Evolutionary conservation across 768 basidiomycete genomes (phyloP).

Genomic region (Tricholoma furcatifolium): DNA sequence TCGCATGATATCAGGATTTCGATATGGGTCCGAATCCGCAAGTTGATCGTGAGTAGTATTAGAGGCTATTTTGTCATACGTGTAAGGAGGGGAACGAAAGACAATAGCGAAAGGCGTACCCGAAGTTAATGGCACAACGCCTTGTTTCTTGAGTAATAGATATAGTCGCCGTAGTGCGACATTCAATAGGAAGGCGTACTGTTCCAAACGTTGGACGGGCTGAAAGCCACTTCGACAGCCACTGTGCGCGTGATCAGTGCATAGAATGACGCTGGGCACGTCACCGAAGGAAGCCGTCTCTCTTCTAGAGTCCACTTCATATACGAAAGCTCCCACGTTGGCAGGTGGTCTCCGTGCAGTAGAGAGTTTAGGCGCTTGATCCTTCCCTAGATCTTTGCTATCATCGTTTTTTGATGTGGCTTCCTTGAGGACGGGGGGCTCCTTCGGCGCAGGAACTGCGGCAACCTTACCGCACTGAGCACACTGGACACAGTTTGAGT

Average conservation of each 20-base stretch:
- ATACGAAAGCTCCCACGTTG: conserved; percentile 76
- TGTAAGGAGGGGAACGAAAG: conserved; percentile 4
- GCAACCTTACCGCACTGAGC: conserved; percentile 75
- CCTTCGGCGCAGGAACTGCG: conserved; percentile 58
- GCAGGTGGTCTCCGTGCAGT: conserved; percentile 75
- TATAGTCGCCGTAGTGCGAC: conserved; percentile 92
- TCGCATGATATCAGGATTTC: conserved; percentile 91
- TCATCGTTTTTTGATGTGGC: conserved; percentile 50
- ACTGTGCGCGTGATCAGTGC: conserved; percentile 70
- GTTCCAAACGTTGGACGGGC: conserved; percentile 90
- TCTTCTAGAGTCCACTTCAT: conserved; percentile 66
- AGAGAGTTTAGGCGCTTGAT: conserved; percentile 56
- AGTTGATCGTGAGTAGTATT: conserved; percentile 24
- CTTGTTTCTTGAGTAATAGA: conserved; percentile 81
- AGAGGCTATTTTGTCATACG: conserved; percentile 20
- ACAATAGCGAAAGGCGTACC: conserved; percentile 38
- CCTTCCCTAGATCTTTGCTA: conserved; percentile 31
- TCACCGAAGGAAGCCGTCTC: conserved; percentile 71
- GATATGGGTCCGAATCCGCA: conserved; percentile 71
- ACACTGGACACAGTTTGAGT: conserved; percentile 92
- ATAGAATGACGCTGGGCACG: conserved; percentile 72
- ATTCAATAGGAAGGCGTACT: conserved; percentile 95
- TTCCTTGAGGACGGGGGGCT: conserved; percentile 40
- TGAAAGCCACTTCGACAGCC: conserved; percentile 79
- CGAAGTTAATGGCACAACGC: conserved; percentile 82